Percentiles rank a stretch among this genome's conserved stretches.
Evolutionary conservation across 2,329 filamentous ascomycete genomes (phyloP).

Genomic region (Diaporthe eres): DNA sequence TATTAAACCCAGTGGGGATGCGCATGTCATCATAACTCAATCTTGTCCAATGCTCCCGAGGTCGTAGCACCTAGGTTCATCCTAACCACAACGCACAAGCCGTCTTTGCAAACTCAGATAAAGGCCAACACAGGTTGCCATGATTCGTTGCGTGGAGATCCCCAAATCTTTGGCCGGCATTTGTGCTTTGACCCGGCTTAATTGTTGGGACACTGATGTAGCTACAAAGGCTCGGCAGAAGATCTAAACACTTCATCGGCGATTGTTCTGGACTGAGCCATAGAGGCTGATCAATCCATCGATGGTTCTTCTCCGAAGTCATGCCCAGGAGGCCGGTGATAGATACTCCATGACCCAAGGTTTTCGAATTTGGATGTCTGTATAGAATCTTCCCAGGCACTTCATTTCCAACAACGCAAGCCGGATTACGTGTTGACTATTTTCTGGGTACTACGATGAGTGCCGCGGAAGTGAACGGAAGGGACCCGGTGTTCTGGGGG

Average conservation of each 20-base stretch:
- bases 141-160: background rate
- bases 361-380: background rate
- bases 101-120: background rate
- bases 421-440: background rate
- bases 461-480: background rate
- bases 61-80: background rate
- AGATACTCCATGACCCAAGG: background rate
- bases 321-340: background rate
- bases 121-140: background rate
- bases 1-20: background rate
- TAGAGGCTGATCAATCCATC: background rate
- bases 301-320: background rate
- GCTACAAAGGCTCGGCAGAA: background rate
- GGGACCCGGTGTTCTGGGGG: background rate
- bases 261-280: background rate
- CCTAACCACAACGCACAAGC: constrained; percentile 6
- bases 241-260: background rate
- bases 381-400: background rate
- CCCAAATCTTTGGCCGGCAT: background rate
- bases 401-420: background rate
- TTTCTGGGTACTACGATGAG: background rate
- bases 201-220: background rate
- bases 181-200: background rate
- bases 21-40: constrained; percentile 8
- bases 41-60: background rate